A percentile compares a stretch with the other conserved stretches of the same genome.
Conservation (phyloP, 1,284 basidiomycete genomes). For the Melanopsichium pennsylvanicum region DNA sequence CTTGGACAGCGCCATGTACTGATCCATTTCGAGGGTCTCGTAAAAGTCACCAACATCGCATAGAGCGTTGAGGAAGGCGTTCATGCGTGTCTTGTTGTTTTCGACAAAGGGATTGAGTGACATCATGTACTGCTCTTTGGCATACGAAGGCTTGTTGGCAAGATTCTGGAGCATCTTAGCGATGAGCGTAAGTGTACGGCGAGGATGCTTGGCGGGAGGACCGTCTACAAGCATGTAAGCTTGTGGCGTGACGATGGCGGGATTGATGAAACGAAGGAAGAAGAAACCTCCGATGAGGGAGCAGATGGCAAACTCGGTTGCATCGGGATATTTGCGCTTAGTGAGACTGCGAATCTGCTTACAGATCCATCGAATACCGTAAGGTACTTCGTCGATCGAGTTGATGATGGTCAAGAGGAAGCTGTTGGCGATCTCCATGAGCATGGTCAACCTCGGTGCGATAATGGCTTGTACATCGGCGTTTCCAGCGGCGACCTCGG, state of each 20-base stretch:
- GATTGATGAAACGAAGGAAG: conserved; percentile 99
- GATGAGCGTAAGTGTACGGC: conserved; percentile 93
- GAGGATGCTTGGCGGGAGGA: conserved; percentile 93
- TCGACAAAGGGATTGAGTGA: conserved; percentile 97
- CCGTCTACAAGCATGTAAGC: conserved; percentile 99
- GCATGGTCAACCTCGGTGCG: conserved; percentile 91
- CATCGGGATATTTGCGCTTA: conserved; percentile 97
- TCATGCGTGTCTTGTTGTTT: conserved; percentile 95
- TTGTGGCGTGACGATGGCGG: conserved; percentile 98
- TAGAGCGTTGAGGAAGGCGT: conserved; percentile 92
- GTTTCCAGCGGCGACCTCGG: conserved; percentile 91
- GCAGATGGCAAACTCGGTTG: conserved; percentile 95
- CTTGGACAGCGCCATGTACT: conserved; percentile 99
- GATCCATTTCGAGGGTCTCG: conserved; percentile 99
- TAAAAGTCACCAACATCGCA: conserved; percentile 99
- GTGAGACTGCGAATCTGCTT: conserved; percentile 97
- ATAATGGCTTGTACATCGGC: conserved; percentile 96
- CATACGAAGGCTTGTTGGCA: conserved; percentile 97
- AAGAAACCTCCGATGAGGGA: conserved; percentile 99
- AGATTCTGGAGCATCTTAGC: conserved; percentile 99
- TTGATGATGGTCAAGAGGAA: conserved; percentile 98
- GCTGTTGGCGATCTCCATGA: conserved; percentile 98
- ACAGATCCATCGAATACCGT: conserved; percentile 99
- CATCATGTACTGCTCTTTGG: conserved; percentile 98
- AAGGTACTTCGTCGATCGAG: conserved; percentile 94